A percentile compares a stretch with the other conserved stretches of the same genome.
Conservation (phyloP, 345 rosid genomes). For the Syzygium grande region DNA sequence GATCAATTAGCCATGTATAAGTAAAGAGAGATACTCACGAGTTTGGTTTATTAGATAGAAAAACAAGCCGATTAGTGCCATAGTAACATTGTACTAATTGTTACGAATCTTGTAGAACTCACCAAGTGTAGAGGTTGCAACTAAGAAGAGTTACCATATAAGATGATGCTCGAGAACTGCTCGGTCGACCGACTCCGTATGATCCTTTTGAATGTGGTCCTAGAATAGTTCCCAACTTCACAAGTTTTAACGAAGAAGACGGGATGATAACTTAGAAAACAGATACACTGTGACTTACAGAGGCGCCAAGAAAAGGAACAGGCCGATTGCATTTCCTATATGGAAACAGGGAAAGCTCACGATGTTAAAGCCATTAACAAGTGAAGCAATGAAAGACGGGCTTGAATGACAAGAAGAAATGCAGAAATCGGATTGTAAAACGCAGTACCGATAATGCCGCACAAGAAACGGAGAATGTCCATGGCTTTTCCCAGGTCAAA, state of each 20-base stretch:
- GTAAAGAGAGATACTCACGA: background rate
- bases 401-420: background rate
- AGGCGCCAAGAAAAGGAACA: background rate
- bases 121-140: conserved; percentile 38
- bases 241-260: background rate
- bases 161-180: conserved; percentile 27
- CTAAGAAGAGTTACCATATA: conserved; percentile 27
- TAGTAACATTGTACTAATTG: background rate
- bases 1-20: background rate
- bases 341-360: background rate
- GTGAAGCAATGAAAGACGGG: background rate
- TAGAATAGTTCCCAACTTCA: background rate
- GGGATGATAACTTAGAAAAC: background rate
- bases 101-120: background rate
- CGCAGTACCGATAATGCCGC: background rate
- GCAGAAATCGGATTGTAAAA: background rate
- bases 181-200: conserved; percentile 19
- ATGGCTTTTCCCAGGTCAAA: background rate
- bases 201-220: conserved; percentile 26
- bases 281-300: background rate
- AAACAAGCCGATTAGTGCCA: background rate
- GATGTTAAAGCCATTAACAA: background rate
- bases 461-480: background rate
- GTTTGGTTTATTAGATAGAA: background rate
- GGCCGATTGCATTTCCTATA: background rate